phyloP scores from a whole-genome alignment of 345 rosid species.

The Melaleuca quinquenervia region DNA sequence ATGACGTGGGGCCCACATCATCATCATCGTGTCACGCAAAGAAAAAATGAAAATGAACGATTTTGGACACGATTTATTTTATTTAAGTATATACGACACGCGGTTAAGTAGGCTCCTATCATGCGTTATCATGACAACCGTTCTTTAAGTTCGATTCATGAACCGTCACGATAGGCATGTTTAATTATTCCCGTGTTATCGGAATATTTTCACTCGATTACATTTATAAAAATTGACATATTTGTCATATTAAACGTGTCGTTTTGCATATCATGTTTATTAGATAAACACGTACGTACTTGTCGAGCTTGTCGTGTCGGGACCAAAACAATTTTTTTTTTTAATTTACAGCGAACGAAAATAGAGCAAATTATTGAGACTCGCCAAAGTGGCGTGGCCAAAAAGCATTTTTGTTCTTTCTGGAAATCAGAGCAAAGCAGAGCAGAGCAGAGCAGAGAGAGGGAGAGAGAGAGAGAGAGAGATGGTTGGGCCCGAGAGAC shows the following conservation, averaged over 20 bases:
- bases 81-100: background rate
- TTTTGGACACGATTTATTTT: background rate
- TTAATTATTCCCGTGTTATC: background rate
- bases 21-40: too few relatives aligned
- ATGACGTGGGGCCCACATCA: too few relatives aligned
- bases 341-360: background rate
- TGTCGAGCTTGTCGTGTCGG: background rate
- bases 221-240: background rate
- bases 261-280: background rate
- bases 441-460: background rate
- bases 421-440: background rate
- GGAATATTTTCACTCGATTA: background rate
- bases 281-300: background rate
- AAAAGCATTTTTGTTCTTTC: background rate
- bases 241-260: background rate
- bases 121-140: too few relatives aligned
- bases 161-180: rapidly evolving
- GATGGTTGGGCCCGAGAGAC: slow-evolving; percentile 84
- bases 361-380: background rate
- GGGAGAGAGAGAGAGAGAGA: background rate
- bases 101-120: background rate
- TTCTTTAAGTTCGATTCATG: background rate
- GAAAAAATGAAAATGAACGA: background rate
- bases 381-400: background rate
- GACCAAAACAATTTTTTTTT: background rate